A percentile compares a stretch with the other conserved stretches of the same genome.
These are phyloP conservation scores for Cercophora samala DNA, from an alignment of 495 filamentous ascomycete species.

Conservation along the genomic window DNA sequence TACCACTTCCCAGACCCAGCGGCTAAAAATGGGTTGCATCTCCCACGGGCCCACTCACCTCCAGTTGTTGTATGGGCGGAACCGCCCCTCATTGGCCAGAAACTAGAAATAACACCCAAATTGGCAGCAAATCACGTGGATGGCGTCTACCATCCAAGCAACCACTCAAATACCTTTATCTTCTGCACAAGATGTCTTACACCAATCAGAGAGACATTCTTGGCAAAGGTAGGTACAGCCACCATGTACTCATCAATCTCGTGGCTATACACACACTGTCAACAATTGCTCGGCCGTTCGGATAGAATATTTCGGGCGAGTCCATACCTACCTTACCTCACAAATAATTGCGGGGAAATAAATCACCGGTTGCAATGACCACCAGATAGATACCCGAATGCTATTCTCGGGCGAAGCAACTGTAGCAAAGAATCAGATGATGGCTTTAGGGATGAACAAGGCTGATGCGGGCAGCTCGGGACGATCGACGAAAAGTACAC, in stretches of 20 bases:
- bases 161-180: neutral
- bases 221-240: neutral
- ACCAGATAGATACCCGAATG: neutral
- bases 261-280: too few relatives aligned
- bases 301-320: neutral
- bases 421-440: neutral
- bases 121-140: too few relatives aligned
- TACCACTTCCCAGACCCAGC: neutral
- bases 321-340: neutral
- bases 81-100: neutral
- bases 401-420: neutral
- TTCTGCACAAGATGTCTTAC: neutral
- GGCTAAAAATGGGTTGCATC: too few relatives aligned
- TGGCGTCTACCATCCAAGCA: neutral
- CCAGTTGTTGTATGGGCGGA: neutral
- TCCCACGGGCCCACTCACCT: too few relatives aligned
- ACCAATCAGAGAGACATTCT: neutral
- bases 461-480: conserved; percentile 6
- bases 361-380: too few relatives aligned
- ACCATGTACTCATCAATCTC: neutral
- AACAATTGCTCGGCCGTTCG: neutral
- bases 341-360: neutral
- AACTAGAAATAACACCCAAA: neutral
- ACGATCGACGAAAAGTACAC: conserved; percentile 4
- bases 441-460: neutral